Evolutionary conservation across 2,329 filamentous ascomycete genomes (phyloP).

Genomic region (Beauveria varroae): DNA sequence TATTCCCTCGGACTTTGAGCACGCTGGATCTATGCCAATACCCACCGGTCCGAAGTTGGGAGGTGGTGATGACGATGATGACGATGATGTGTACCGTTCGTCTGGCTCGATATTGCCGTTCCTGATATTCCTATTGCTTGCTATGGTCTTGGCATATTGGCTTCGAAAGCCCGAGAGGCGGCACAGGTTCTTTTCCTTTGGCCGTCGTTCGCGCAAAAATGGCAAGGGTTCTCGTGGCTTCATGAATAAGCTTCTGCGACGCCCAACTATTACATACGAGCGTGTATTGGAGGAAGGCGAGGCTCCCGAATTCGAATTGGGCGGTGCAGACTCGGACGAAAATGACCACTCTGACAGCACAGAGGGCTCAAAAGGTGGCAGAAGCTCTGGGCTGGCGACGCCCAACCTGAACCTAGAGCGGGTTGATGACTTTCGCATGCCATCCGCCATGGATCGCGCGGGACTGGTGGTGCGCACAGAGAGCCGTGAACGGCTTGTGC

Average conservation of each 20-base stretch:
- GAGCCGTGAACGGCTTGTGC: constrained; percentile 69
- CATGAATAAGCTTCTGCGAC: constrained; percentile 59
- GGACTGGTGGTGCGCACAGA: constrained; percentile 78
- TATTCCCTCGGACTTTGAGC: constrained; percentile 73
- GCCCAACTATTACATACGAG: constrained; percentile 58
- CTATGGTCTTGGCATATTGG: constrained; percentile 62
- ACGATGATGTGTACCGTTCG: constrained; percentile 54
- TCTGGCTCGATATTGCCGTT: constrained; percentile 60
- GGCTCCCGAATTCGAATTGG: constrained; percentile 70
- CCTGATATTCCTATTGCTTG: constrained; percentile 55
- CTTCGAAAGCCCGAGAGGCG: constrained; percentile 75
- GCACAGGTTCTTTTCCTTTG: constrained; percentile 21
- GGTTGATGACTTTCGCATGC: constrained; percentile 38
- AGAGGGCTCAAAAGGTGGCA: constrained; percentile 47
- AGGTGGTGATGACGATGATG: constrained; percentile 30
- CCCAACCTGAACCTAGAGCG: constrained; percentile 50
- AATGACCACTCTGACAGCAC: constrained; percentile 58
- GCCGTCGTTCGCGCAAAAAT: constrained; percentile 29
- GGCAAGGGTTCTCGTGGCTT: constrained; percentile 39
- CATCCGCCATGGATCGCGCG: constrained; percentile 52
- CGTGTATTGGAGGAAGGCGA: constrained; percentile 77
- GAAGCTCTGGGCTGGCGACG: constrained; percentile 60
- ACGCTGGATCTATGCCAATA: constrained; percentile 54
- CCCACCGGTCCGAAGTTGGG: constrained; percentile 14
- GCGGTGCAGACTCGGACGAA: constrained; percentile 55